Conservation (phyloP, 495 filamentous ascomycete genomes). For the Lophium mytilinum region DNA sequence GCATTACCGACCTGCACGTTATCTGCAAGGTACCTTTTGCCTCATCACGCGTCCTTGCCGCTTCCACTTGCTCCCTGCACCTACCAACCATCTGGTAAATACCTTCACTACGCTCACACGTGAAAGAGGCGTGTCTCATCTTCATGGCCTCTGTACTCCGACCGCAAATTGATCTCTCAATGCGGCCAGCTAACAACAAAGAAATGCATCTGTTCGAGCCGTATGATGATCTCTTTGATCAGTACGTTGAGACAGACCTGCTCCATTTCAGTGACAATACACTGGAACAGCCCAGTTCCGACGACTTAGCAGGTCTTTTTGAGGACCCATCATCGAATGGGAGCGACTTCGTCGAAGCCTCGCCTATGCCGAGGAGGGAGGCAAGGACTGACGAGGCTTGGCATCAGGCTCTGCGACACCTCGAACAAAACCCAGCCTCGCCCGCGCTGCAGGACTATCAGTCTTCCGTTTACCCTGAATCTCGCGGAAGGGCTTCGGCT, state of each 20-base stretch:
- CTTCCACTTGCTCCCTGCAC: neutral
- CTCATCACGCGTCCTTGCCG: neutral
- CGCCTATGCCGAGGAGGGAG: conserved; percentile 27
- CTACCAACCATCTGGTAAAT: conserved; percentile 15
- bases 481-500: conserved; percentile 12
- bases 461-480: conserved; percentile 22
- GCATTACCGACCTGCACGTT: conserved; percentile 8
- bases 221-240: conserved; percentile 35
- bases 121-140: conserved; percentile 17
- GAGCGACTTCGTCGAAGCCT: conserved; percentile 21
- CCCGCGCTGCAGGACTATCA: conserved; percentile 7
- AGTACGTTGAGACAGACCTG: conserved; percentile 33
- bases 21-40: conserved; percentile 13
- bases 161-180: conserved; percentile 19
- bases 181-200: conserved; percentile 34
- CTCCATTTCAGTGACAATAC: conserved; percentile 28
- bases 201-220: conserved; percentile 29
- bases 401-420: conserved; percentile 19
- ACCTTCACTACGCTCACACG: conserved; percentile 2
- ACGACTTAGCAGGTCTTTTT: conserved; percentile 31
- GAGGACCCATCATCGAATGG: conserved; percentile 28
- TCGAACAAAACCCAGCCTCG: conserved; percentile 26
- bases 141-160: conserved; percentile 17
- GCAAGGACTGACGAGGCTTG: conserved; percentile 16
- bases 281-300: conserved; percentile 26